Evolutionary conservation across 2,329 filamentous ascomycete genomes (phyloP).

Genomic region (Colletotrichum viniferum): DNA sequence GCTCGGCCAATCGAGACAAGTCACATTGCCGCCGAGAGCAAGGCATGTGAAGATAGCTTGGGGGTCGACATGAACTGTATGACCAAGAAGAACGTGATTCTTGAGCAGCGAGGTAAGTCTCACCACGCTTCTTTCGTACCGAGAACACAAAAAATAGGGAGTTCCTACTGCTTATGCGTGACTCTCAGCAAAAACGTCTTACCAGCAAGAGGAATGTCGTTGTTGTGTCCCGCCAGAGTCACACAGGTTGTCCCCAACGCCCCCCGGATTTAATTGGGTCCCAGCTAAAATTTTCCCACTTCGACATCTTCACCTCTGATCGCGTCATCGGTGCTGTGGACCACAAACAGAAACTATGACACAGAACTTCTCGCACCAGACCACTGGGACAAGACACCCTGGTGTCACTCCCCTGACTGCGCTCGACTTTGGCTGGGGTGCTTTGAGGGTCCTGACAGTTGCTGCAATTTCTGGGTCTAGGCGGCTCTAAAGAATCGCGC

Average conservation of each 20-base stretch:
- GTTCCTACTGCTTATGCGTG: neutral
- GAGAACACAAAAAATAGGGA: neutral
- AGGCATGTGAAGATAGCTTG: neutral
- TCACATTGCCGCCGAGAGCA: neutral
- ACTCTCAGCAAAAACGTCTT: neutral
- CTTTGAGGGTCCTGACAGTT: neutral
- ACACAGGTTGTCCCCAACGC: neutral
- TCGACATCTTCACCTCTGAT: slow-evolving; percentile 20
- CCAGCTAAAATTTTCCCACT: slow-evolving; percentile 13
- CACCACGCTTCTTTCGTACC: neutral
- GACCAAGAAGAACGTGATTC: neutral
- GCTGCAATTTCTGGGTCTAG: neutral
- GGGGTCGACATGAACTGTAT: neutral
- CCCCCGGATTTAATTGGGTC: neutral
- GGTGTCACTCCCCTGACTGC: neutral
- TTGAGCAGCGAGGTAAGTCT: neutral
- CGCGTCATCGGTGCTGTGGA: slow-evolving; percentile 20
- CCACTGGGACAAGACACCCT: slow-evolving; percentile 5
- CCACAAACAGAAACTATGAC: slow-evolving; percentile 22
- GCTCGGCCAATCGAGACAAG: neutral
- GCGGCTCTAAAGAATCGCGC: neutral
- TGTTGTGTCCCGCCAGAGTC: neutral
- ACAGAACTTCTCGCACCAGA: slow-evolving; percentile 4
- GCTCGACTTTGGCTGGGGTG: neutral
- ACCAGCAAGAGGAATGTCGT: neutral